phyloP scores from a whole-genome alignment of 768 basidiomycete species.

The Glaciozyma martinii region DNA sequence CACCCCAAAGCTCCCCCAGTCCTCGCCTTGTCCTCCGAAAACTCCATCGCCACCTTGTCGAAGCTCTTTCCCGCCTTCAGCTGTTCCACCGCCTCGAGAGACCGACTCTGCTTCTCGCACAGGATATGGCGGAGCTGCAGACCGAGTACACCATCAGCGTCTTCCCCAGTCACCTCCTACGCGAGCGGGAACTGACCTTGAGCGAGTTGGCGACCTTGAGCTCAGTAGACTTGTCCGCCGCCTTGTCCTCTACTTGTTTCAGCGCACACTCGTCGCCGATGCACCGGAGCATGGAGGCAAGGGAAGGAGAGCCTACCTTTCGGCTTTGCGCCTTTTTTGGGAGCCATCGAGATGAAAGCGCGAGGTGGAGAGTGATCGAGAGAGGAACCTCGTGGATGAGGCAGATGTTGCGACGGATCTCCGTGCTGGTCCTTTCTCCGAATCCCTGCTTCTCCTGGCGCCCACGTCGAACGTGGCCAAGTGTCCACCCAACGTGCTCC shows the following conservation, averaged over 20 bases:
- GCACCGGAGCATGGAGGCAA: background rate
- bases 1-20: constrained; percentile 16
- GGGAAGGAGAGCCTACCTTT: background rate
- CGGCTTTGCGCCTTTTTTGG: too few relatives aligned
- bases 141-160: too few relatives aligned
- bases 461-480: too few relatives aligned
- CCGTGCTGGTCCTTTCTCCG: too few relatives aligned
- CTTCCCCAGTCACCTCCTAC: background rate
- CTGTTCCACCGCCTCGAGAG: background rate
- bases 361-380: too few relatives aligned
- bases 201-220: constrained; percentile 8
- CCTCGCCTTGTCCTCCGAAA: constrained; percentile 22
- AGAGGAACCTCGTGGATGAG: too few relatives aligned
- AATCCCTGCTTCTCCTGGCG: too few relatives aligned
- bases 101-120: constrained; percentile 17
- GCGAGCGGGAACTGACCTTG: background rate
- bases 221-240: background rate
- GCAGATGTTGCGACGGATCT: too few relatives aligned
- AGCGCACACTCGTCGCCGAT: background rate
- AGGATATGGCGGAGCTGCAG: constrained; percentile 24
- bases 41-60: constrained; percentile 13
- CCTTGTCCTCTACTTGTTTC: background rate
- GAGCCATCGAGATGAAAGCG: too few relatives aligned
- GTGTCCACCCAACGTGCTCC: too few relatives aligned
- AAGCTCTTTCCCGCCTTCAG: constrained; percentile 17